Evolutionary conservation across 1,284 basidiomycete species (phyloP).

Genomic region (Hortiboletus rubellus): DNA sequence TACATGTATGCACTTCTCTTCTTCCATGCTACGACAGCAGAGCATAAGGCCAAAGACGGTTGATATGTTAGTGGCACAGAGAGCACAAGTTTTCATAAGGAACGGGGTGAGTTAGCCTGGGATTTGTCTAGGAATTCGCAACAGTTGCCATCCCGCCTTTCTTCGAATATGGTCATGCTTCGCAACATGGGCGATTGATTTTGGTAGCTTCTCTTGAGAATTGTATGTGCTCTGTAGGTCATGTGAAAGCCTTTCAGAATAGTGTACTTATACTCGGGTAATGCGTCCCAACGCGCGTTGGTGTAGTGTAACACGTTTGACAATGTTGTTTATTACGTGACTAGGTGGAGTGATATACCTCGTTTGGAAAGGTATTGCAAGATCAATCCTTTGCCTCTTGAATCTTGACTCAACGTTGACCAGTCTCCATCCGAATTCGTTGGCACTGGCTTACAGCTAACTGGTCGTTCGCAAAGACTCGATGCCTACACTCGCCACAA

Average conservation of each 20-base stretch:
- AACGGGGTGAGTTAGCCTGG: conserved; percentile 36
- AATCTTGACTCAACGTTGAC: too few species aligned
- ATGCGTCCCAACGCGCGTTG: neutral
- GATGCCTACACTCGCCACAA: conserved; percentile 1
- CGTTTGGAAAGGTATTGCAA: conserved; percentile 21
- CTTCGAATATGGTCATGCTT: conserved; percentile 52
- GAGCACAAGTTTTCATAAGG: conserved; percentile 46
- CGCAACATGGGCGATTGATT: conserved; percentile 40
- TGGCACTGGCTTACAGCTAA: conserved; percentile 7
- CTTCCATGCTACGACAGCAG: too few species aligned
- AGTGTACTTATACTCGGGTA: neutral
- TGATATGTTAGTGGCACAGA: conserved; percentile 47
- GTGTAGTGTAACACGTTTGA: neutral
- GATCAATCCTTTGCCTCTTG: too few species aligned
- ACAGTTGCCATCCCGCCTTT: conserved; percentile 58
- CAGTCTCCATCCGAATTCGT: conserved; percentile 9
- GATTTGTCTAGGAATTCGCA: neutral
- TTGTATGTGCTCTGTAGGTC: too few species aligned
- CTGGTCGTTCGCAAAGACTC: neutral
- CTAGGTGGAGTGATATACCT: neutral
- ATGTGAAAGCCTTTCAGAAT: too few species aligned
- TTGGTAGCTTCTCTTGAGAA: conserved; percentile 12
- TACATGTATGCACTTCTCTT: too few species aligned
- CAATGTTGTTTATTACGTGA: too few species aligned
- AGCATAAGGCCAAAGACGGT: too few species aligned